phyloP scores from a whole-genome alignment of 2,329 filamentous ascomycete species.

The Alternaria panax region DNA sequence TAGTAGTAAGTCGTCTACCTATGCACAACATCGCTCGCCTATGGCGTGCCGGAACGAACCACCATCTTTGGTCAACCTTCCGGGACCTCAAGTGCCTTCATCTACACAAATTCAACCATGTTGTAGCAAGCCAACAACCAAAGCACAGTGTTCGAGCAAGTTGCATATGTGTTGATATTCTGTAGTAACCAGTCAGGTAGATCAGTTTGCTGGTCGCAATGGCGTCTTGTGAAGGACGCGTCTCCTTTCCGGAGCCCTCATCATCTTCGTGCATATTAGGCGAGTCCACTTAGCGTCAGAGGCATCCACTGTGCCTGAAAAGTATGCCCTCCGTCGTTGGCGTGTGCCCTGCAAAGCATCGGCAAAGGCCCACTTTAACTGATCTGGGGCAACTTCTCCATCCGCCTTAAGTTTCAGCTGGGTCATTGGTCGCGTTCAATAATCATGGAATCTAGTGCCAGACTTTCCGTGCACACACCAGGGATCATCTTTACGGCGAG shows the following conservation, averaged over 20 bases:
- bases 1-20: slow-evolving; percentile 7
- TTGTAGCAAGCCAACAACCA: neutral
- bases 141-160: neutral
- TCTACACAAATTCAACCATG: neutral
- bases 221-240: neutral
- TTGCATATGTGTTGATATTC: neutral
- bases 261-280: slow-evolving; percentile 9
- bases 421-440: slow-evolving; percentile 9
- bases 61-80: slow-evolving; percentile 8
- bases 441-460: slow-evolving; percentile 12
- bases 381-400: slow-evolving; percentile 8
- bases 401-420: slow-evolving; percentile 5
- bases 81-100: neutral
- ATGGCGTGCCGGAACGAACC: neutral
- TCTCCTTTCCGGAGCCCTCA: neutral
- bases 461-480: slow-evolving; percentile 3
- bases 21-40: slow-evolving; percentile 1
- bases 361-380: slow-evolving; percentile 5
- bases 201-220: neutral
- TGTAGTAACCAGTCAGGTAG: neutral
- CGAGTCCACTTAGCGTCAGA: slow-evolving; percentile 2
- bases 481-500: slow-evolving; percentile 10
- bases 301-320: slow-evolving; percentile 7
- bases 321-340: slow-evolving; percentile 9
- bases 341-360: slow-evolving; percentile 1